Evolutionary conservation across 1,139 yeast species (phyloP), one percentile per base, ranked within the genome.

Genomic region (Nakaseomyces bracarensis): DNA sequence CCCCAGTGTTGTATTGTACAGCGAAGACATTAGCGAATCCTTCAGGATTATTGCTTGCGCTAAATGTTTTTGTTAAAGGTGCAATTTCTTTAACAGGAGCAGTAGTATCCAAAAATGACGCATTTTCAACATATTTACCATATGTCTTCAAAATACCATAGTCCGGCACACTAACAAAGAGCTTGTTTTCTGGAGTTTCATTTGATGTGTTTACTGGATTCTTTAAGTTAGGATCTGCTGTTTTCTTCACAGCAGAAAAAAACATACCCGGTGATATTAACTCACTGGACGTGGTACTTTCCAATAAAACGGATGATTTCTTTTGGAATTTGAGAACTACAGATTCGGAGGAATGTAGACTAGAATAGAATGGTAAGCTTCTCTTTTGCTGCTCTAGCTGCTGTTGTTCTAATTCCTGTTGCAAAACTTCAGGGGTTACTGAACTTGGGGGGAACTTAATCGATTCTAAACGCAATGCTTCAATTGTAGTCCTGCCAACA

Each of bases 1-100:
- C 77, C 22, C 69, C 67, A 27, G 72, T 64, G 9, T 79, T 74
- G 56, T 85, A 89, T 58, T 89, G 96, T 18, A 89, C 79, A 1
- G 95, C 95, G 55, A 83, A 77, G 47, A 79, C 79, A 58, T 89
- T 89, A 4, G 87, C 75, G 58, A 80, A 85, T 1, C 96, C 96
- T 52, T 71, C 76, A 13, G 94, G 93, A 38, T 74, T 74, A 35
- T 73, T 65, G 0, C 89, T 74, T 1, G 94, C 86, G 56, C 77
- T 77, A 70, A 80, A 79, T 1, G 79, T 67, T 15, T 86, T 79
- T 0, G 86, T 75, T 40, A 86, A 61, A 48, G 80, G 82, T 26
- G 78, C 74, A 49, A 87, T 79, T 43, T 82, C 85, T 54, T 81
- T 89, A 27, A 86, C 79, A n/a, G 69, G 67, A 1, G 78, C 77